Conservation (phyloP, 2,329 filamentous ascomycete species). For the Chaetothyriales sp. region DNA sequence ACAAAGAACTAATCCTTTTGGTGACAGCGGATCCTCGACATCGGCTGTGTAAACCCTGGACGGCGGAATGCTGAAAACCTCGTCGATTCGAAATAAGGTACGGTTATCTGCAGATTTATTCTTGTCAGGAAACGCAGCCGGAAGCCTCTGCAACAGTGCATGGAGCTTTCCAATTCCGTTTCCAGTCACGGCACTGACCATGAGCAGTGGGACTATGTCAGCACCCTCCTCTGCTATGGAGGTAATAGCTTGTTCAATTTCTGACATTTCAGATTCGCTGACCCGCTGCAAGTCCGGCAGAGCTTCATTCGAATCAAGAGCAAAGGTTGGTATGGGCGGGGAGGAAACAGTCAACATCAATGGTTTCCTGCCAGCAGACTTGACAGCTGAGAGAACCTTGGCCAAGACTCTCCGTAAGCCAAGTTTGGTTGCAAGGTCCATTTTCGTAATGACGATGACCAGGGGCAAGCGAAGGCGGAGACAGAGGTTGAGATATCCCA, state of each 20-base stretch:
- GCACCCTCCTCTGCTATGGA: conserved; percentile 24
- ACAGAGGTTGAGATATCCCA: conserved; percentile 72
- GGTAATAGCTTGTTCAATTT: conserved; percentile 42
- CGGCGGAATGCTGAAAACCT: conserved; percentile 62
- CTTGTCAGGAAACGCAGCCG: conserved; percentile 20
- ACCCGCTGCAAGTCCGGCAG: conserved; percentile 41
- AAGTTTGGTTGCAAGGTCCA: conserved; percentile 65
- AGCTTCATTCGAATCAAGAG: conserved; percentile 33
- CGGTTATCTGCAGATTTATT: conserved; percentile 4
- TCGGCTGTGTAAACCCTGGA: conserved; percentile 37
- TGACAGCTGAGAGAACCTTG: conserved; percentile 62
- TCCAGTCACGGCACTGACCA: conserved; percentile 77
- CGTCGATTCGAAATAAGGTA: conserved; percentile 75
- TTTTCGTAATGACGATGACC: conserved; percentile 73
- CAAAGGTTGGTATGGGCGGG: conserved; percentile 1
- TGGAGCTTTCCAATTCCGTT: conserved; percentile 69
- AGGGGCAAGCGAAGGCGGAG: conserved; percentile 65
- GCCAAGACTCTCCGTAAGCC: conserved; percentile 56
- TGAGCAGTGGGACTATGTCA: conserved; percentile 60
- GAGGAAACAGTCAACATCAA: conserved; percentile 42
- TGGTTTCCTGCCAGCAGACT: conserved; percentile 57
- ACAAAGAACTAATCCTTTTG: conserved; percentile 56
- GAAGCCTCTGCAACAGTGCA: conserved; percentile 61
- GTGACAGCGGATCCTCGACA: conserved; percentile 20
- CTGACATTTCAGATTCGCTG: conserved; percentile 39